phyloP scores from a whole-genome alignment of 78 protist species.

The Tieghemostelium lacteum region DNA sequence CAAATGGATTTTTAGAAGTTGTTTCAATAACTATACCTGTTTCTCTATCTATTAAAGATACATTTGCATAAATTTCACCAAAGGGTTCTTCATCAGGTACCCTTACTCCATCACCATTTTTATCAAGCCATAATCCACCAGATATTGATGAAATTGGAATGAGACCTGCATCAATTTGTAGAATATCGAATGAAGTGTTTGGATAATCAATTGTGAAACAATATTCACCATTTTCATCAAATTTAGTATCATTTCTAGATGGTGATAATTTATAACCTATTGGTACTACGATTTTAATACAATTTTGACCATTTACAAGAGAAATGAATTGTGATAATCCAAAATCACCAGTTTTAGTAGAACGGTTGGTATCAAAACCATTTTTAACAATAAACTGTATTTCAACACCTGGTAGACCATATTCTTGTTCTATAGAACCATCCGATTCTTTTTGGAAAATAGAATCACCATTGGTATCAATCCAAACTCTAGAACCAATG shows the following conservation, averaged over 20 bases:
- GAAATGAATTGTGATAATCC: background rate
- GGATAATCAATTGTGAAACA: background rate
- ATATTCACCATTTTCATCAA: background rate
- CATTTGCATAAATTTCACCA: too few relatives aligned
- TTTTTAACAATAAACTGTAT: background rate
- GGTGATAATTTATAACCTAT: background rate
- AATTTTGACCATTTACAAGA: background rate
- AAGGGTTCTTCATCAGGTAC: background rate
- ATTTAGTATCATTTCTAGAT: background rate
- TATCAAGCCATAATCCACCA: slow-evolving; percentile 1
- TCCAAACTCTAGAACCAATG: slow-evolving; percentile 14
- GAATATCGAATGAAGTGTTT: too few relatives aligned
- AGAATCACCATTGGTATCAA: slow-evolving; percentile 4
- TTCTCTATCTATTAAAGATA: too few relatives aligned
- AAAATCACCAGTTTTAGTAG: background rate
- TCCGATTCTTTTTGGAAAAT: background rate
- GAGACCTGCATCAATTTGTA: slow-evolving; percentile 8
- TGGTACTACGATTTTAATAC: slow-evolving; percentile 4
- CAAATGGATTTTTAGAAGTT: too few relatives aligned
- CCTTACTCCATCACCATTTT: background rate
- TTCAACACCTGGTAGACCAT: too few relatives aligned
- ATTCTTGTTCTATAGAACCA: background rate
- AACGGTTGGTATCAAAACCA: background rate
- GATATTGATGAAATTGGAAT: background rate
- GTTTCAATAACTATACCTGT: too few relatives aligned